phyloP scores from a whole-genome alignment of 176 grass and related monocot species.

The Zea mays region DNA sequence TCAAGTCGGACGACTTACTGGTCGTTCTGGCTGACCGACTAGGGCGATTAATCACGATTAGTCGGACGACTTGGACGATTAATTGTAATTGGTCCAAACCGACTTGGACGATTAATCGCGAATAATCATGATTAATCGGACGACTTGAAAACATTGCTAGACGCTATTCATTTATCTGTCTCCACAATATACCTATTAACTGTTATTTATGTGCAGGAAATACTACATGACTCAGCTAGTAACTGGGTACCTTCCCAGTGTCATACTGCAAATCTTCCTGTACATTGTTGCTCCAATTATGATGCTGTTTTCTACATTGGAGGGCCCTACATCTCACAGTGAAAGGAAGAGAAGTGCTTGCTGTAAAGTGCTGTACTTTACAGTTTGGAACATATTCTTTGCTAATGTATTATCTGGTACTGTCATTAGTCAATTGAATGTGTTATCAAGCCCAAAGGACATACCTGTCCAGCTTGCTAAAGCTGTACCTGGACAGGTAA shows the following conservation, averaged over 20 bases:
- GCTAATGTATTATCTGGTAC: slow-evolving; percentile 84
- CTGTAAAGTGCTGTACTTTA: slow-evolving; percentile 90
- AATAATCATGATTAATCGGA: too few relatives aligned
- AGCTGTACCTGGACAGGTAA: slow-evolving; percentile 89
- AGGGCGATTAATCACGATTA: too few relatives aligned
- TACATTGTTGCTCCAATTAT: slow-evolving; percentile 76
- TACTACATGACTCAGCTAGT: slow-evolving; percentile 75
- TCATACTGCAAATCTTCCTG: slow-evolving; percentile 72
- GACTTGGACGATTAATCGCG: too few relatives aligned
- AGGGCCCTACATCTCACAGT: slow-evolving; percentile 90
- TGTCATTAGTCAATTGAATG: slow-evolving; percentile 73
- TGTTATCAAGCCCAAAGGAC: slow-evolving; percentile 73
- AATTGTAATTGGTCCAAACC: too few relatives aligned
- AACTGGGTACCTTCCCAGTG: slow-evolving; percentile 96
- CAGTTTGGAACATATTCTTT: slow-evolving; percentile 96
- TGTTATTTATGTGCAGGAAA: slow-evolving; percentile 45
- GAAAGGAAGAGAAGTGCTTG: slow-evolving; percentile 93
- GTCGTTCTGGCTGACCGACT: too few relatives aligned
- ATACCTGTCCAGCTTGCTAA: slow-evolving; percentile 75
- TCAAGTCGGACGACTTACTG: too few relatives aligned
- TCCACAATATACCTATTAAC: slow-evolving; percentile 12
- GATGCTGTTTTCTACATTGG: slow-evolving; percentile 87
- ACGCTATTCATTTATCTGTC: slow-evolving; percentile 18
- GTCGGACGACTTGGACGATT: too few relatives aligned
- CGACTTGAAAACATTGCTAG: too few relatives aligned